Percentiles rank a stretch among this genome's conserved stretches.
Evolutionary conservation across 140 eudicot genomes (phyloP).

Genomic region (Flaveria floridana): DNA sequence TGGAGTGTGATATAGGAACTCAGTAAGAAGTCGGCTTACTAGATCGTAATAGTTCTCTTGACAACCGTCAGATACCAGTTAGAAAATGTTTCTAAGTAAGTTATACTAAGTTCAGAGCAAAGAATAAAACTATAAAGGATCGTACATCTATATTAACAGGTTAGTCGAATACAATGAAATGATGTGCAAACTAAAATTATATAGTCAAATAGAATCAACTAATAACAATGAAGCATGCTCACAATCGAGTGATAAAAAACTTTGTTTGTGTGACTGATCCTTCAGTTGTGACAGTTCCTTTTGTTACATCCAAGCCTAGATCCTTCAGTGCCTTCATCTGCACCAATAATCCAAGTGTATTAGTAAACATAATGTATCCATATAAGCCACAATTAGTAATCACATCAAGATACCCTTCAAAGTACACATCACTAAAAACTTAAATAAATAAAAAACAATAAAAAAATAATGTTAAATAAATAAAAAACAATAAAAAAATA

Average conservation of each 20-base stretch:
- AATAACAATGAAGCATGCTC: constrained; percentile 39
- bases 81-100: not conserved
- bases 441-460: not conserved
- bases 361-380: constrained; percentile 8
- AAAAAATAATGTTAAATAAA: not conserved
- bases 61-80: not conserved
- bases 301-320: constrained; percentile 80
- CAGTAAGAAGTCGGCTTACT: not conserved
- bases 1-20: not conserved
- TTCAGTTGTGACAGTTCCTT: constrained; percentile 89
- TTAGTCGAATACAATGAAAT: not conserved
- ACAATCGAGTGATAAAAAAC: constrained; percentile 66
- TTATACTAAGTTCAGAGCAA: constrained; percentile 9
- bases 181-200: constrained; percentile 10
- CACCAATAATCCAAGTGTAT: constrained; percentile 24
- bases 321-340: constrained; percentile 94
- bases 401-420: constrained; percentile 7
- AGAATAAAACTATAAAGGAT: not conserved
- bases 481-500: not conserved
- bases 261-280: constrained; percentile 68
- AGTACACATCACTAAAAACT: not conserved
- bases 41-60: not conserved
- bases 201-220: constrained; percentile 8
- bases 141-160: constrained; percentile 22
- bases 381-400: not conserved